Conservation (phyloP, 805 yeast genomes). For the Candida insectorum region DNA sequence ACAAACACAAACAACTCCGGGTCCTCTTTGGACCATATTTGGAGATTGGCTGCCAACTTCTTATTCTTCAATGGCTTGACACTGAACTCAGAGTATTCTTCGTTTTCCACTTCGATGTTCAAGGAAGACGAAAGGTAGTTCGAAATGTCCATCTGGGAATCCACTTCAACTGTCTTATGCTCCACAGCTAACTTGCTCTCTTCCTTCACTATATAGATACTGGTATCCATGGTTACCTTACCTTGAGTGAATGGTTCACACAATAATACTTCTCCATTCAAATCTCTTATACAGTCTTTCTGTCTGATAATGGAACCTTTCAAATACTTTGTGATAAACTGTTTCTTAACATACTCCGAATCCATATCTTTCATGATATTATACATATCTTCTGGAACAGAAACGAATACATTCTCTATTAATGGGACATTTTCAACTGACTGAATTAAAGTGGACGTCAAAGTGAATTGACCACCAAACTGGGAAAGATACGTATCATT, state of each 20-base stretch:
- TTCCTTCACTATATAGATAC: conserved; percentile 49
- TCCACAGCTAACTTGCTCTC: conserved; percentile 12
- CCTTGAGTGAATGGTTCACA: conserved; percentile 82
- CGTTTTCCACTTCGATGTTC: conserved; percentile 12
- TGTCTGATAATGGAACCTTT: conserved; percentile 31
- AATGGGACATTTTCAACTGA: conserved; percentile 34
- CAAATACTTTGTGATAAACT: conserved; percentile 25
- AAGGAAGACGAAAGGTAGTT: conserved; percentile 29
- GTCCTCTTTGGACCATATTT: conserved; percentile 29
- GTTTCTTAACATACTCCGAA: conserved; percentile 28
- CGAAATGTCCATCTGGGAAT: conserved; percentile 20
- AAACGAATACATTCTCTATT: conserved; percentile 43
- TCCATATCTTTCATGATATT: conserved; percentile 30
- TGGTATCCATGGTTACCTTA: conserved; percentile 40
- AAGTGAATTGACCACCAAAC: conserved; percentile 37
- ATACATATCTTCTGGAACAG: conserved; percentile 44
- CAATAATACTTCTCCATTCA: conserved; percentile 51
- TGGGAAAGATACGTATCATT: conserved; percentile 33
- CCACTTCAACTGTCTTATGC: conserved; percentile 8
- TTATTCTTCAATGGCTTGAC: conserved; percentile 29
- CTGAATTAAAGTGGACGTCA: conserved; percentile 36
- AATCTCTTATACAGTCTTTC: conserved; percentile 39
- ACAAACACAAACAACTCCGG: conserved; percentile 38
- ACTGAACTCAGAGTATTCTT: conserved; percentile 13
- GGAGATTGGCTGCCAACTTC: conserved; percentile 18